Percentiles rank a stretch among this genome's conserved stretches.
Evolutionary conservation across 2,329 filamentous ascomycete species (phyloP).

Genomic region (Aspergillus calidoustus): DNA sequence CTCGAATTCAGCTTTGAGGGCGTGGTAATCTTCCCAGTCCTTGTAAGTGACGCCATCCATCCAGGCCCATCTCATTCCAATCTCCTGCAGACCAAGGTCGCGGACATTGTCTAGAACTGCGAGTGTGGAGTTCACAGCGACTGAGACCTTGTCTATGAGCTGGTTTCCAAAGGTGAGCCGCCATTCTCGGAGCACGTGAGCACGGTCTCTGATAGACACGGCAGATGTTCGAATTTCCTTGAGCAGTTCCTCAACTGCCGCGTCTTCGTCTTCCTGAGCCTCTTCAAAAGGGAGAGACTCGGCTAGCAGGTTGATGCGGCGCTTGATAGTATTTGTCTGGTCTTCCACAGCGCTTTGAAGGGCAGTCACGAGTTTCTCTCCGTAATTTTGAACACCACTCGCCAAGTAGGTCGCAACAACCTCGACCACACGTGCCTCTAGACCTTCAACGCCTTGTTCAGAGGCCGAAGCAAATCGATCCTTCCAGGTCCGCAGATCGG

Average conservation of each 20-base stretch:
- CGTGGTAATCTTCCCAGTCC: conserved; percentile 95
- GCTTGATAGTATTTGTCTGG: conserved; percentile 69
- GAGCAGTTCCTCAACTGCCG: conserved; percentile 57
- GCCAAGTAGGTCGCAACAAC: conserved; percentile 75
- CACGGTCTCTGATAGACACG: conserved; percentile 73
- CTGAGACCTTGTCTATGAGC: conserved; percentile 69
- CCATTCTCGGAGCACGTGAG: conserved; percentile 78
- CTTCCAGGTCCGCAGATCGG: conserved; percentile 85
- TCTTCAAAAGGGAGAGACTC: conserved; percentile 62
- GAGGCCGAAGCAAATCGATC: conserved; percentile 83
- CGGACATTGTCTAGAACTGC: conserved; percentile 81
- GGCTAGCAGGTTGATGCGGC: conserved; percentile 63
- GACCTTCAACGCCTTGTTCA: conserved; percentile 76
- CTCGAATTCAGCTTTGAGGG: conserved; percentile 78
- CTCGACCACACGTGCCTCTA: conserved; percentile 66
- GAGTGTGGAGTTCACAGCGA: conserved; percentile 78
- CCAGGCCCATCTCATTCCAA: conserved; percentile 93
- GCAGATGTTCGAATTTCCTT: conserved; percentile 69
- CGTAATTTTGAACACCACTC: conserved; percentile 59
- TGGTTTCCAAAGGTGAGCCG: conserved; percentile 72
- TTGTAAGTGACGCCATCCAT: conserved; percentile 95
- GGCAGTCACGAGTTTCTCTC: conserved; percentile 61
- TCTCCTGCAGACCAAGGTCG: conserved; percentile 83
- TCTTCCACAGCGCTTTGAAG: conserved; percentile 70
- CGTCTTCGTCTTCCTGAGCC: conserved; percentile 56